Conservation (phyloP, 2,329 filamentous ascomycete genomes). For the Arthroderma sp. region DNA sequence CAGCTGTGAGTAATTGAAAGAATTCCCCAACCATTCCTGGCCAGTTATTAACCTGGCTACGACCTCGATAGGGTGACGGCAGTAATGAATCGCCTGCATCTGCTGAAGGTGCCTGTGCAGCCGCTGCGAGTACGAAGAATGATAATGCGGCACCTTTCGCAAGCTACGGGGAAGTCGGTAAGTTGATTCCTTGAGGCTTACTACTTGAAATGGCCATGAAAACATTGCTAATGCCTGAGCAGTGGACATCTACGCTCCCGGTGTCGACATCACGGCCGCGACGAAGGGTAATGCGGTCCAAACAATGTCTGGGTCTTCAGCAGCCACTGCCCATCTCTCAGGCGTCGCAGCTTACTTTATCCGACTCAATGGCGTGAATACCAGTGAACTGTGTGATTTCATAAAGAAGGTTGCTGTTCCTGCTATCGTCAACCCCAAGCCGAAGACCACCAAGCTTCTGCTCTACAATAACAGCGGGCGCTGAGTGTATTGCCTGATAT, state of each 20-base stretch:
- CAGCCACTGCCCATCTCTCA: conserved; percentile 33
- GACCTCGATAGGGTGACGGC: conserved; percentile 16
- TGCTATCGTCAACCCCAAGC: conserved; percentile 12
- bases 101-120: conserved; percentile 25
- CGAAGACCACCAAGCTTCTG: conserved; percentile 17
- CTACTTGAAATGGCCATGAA: background rate
- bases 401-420: conserved; percentile 40
- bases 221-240: background rate
- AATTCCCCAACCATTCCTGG: background rate
- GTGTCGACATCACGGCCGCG: conserved; percentile 37
- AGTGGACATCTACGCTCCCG: conserved; percentile 46
- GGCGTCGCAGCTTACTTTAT: conserved; percentile 42
- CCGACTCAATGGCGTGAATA: conserved; percentile 37
- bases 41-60: background rate
- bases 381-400: conserved; percentile 31
- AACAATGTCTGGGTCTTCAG: conserved; percentile 24
- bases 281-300: conserved; percentile 33
- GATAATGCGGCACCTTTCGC: conserved; percentile 28
- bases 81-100: conserved; percentile 27
- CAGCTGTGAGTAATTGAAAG: conserved; percentile 12
- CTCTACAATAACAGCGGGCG: conserved; percentile 17
- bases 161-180: conserved; percentile 28
- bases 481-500: background rate
- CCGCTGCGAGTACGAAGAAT: conserved; percentile 24
- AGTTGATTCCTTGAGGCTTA: background rate